phyloP scores from a whole-genome alignment of 1,284 basidiomycete species.

The Irpex sp. region DNA sequence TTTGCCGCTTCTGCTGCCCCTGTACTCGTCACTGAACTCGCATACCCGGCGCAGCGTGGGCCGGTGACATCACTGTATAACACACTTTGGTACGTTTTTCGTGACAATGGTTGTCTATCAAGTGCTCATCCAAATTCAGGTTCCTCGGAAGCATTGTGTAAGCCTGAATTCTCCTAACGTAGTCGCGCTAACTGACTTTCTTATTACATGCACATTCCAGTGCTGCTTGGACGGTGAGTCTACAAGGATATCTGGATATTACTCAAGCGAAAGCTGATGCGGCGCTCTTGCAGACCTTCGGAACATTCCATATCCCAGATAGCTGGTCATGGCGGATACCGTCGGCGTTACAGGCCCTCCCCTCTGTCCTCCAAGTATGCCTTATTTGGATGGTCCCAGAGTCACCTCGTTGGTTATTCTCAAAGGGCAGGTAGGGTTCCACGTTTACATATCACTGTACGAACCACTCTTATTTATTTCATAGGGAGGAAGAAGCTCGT shows the following conservation, averaged over 20 bases:
- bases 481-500: slow-evolving; percentile 42
- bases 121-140: slow-evolving; percentile 17
- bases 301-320: slow-evolving; percentile 48
- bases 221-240: slow-evolving; percentile 46
- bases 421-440: slow-evolving; percentile 40
- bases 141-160: slow-evolving; percentile 41
- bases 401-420: slow-evolving; percentile 57
- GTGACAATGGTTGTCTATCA: background rate
- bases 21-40: slow-evolving; percentile 51
- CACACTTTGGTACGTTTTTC: slow-evolving; percentile 42
- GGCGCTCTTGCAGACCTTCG: slow-evolving; percentile 40
- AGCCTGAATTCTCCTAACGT: slow-evolving; percentile 12
- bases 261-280: background rate
- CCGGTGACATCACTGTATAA: slow-evolving; percentile 53
- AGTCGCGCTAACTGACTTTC: too few relatives aligned
- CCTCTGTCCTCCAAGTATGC: slow-evolving; percentile 50
- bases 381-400: slow-evolving; percentile 57
- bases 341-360: slow-evolving; percentile 56
- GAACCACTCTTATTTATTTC: background rate
- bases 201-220: slow-evolving; percentile 20
- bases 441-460: background rate
- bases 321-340: slow-evolving; percentile 63
- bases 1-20: slow-evolving; percentile 50
- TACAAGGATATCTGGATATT: background rate
- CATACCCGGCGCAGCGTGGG: slow-evolving; percentile 51